Base-by-base conservation (phyloP, 139 green algal species). In the Chlamydomonas applanata region DNA sequence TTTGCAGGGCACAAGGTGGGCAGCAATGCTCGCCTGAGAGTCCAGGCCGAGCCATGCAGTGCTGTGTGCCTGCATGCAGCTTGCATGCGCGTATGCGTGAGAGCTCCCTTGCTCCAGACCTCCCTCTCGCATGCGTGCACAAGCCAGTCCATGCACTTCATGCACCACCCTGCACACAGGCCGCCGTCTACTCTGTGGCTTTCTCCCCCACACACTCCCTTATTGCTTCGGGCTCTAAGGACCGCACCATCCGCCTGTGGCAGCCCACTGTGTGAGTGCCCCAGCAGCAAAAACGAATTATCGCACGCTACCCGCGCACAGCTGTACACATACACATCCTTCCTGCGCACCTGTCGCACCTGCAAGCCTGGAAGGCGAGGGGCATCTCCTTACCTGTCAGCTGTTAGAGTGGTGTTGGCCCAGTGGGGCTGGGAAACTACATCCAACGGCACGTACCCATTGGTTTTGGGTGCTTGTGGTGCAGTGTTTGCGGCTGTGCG, bases 161-260 rank as follows among this genome's bases (percentile, higher is more conserved):
- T n/a, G n/a, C n/a, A n/a, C n/a, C n/a, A n/a, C n/a, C n/a, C n/a
- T 49, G 40, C 40, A 7, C 20, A 66, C 82, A 95, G 88, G 88
- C 79, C 14, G 88, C 85, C 49, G 91, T 97, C 0, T 91, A 89
- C 77, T 90, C 85, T 1, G 91, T 97, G 14, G 92, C 86, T 0
- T 96, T 92, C 77, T 93, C 87, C 0, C 76, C 84, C 1, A 75
- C 80, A 0, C 83, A 89, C 46, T 77, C 80, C 25, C 68, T 95
- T 9, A 90, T 97, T 33, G 93, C 91, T 5, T 97, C 92, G 0
- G 90, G 89, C 13, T 95, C 91, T 25, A 93, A 94, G 71, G 93
- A 97, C 82, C 79, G 86, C 25, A 94, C 88, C 22, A 83, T 97
- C 7, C 71, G 93, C 16, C 83, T 97, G 11, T 97, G 93, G 93